phyloP scores from a whole-genome alignment of 768 basidiomycete species.

The Pisolithus tinctorius region DNA sequence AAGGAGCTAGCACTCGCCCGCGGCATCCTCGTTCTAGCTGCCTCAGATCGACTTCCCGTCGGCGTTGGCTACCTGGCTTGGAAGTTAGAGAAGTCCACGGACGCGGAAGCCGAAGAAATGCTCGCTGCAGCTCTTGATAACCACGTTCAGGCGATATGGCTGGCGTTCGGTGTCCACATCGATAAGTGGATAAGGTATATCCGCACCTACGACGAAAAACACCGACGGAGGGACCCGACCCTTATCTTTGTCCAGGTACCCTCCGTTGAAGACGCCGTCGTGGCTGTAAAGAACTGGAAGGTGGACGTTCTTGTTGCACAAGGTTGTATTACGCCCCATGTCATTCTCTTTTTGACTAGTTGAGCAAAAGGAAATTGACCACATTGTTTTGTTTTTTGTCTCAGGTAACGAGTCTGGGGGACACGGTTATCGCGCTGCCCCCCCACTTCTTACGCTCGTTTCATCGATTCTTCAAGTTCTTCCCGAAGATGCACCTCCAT shows the following conservation, averaged over 20 bases:
- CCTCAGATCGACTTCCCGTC: slow-evolving; percentile 39
- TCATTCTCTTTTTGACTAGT: neutral
- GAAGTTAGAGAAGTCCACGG: slow-evolving; percentile 50
- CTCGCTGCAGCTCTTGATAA: slow-evolving; percentile 47
- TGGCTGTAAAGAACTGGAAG: slow-evolving; percentile 60
- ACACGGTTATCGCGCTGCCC: slow-evolving; percentile 54
- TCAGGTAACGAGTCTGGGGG: slow-evolving; percentile 78
- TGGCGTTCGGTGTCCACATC: slow-evolving; percentile 60
- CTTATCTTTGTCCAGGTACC: slow-evolving; percentile 62
- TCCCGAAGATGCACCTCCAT: slow-evolving; percentile 36
- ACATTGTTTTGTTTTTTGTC: neutral
- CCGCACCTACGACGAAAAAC: slow-evolving; percentile 44
- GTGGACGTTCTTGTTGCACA: slow-evolving; percentile 73
- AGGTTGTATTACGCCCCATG: slow-evolving; percentile 36
- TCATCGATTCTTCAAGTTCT: slow-evolving; percentile 44
- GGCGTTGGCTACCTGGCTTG: slow-evolving; percentile 75
- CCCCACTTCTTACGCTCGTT: slow-evolving; percentile 55
- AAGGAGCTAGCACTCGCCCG: slow-evolving; percentile 52
- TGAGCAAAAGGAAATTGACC: neutral
- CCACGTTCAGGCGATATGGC: slow-evolving; percentile 62
- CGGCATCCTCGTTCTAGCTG: slow-evolving; percentile 28
- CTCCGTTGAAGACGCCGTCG: slow-evolving; percentile 50
- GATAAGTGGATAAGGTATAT: slow-evolving; percentile 55
- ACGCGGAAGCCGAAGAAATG: slow-evolving; percentile 31
- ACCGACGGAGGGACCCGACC: slow-evolving; percentile 36